Conservation (phyloP, 2,329 filamentous ascomycete species). For the Trichoderma aggressivum region DNA sequence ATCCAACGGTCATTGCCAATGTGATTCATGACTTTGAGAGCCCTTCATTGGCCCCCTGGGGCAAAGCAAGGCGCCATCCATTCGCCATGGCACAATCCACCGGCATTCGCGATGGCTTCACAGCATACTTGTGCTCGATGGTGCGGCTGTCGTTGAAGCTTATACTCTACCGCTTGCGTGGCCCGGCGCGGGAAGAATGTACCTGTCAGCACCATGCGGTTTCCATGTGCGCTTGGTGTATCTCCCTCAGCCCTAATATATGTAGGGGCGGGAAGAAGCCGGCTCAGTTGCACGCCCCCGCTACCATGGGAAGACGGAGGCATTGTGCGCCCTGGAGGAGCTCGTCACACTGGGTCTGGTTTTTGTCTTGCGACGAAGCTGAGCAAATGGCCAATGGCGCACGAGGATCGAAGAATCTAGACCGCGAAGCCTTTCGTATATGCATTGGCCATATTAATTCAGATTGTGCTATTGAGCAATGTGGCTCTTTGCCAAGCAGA, state of each 20-base stretch:
- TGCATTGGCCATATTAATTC: not conserved
- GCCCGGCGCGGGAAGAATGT: not conserved
- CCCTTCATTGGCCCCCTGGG: not conserved
- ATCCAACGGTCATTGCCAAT: not conserved
- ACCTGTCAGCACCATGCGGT: not conserved
- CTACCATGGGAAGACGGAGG: not conserved
- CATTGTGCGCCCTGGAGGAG: not conserved
- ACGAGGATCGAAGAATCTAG: not conserved
- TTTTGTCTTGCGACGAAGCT: not conserved
- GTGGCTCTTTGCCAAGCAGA: not conserved
- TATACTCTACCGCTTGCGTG: not conserved
- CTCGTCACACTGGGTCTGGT: not conserved
- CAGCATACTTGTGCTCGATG: not conserved
- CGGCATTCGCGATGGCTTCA: not conserved
- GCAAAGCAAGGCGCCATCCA: not conserved
- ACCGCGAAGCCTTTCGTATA: not conserved
- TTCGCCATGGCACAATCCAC: not conserved
- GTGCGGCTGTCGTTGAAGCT: not conserved
- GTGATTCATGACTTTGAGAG: not conserved
- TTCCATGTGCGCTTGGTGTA: not conserved
- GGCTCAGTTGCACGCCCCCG: conserved; percentile 17
- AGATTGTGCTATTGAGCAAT: not conserved
- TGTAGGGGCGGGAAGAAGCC: conserved; percentile 19
- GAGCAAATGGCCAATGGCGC: not conserved
- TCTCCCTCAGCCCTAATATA: conserved; percentile 7